Conservation (phyloP, 495 filamentous ascomycete genomes). For the Eremomyces bilateralis region DNA sequence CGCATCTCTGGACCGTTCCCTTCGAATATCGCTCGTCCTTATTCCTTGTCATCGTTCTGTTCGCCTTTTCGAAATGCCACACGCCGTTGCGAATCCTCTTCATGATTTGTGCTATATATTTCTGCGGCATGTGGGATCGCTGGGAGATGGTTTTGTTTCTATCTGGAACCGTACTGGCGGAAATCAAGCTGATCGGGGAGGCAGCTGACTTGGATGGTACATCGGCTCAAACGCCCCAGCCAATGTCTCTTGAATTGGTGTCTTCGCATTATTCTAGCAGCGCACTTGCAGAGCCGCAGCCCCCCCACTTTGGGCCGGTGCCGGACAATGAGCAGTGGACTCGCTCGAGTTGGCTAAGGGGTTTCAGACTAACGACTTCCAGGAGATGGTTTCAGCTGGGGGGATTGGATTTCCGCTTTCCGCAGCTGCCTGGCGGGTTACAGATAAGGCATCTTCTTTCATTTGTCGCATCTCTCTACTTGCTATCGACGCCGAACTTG, state of each 20-base stretch:
- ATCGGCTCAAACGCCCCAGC: background rate
- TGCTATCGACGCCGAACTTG: slow-evolving; percentile 25
- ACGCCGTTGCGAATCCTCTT: background rate
- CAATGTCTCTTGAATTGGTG: no score
- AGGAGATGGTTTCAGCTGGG: no score
- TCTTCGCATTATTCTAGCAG: no score
- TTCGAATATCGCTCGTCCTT: slow-evolving; percentile 10
- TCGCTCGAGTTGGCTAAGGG: background rate
- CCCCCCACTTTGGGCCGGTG: no score
- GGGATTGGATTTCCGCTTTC: background rate
- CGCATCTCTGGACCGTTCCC: slow-evolving; percentile 9
- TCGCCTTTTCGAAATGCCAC: slow-evolving; percentile 5
- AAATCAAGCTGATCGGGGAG: slow-evolving; percentile 23
- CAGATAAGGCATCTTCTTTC: slow-evolving; percentile 19
- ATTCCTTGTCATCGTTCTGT: slow-evolving; percentile 2
- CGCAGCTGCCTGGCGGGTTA: slow-evolving; percentile 9
- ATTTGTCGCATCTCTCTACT: slow-evolving; percentile 19
- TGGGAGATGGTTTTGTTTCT: slow-evolving; percentile 26
- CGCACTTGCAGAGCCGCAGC: no score
- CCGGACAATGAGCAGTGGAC: background rate
- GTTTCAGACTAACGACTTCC: no score
- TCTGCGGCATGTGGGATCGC: slow-evolving; percentile 21
- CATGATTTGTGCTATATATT: background rate
- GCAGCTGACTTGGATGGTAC: background rate
- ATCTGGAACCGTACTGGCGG: slow-evolving; percentile 25